Evolutionary conservation across 2,329 filamentous ascomycete genomes (phyloP).

Genomic region (Bipolaris sorokiniana): DNA sequence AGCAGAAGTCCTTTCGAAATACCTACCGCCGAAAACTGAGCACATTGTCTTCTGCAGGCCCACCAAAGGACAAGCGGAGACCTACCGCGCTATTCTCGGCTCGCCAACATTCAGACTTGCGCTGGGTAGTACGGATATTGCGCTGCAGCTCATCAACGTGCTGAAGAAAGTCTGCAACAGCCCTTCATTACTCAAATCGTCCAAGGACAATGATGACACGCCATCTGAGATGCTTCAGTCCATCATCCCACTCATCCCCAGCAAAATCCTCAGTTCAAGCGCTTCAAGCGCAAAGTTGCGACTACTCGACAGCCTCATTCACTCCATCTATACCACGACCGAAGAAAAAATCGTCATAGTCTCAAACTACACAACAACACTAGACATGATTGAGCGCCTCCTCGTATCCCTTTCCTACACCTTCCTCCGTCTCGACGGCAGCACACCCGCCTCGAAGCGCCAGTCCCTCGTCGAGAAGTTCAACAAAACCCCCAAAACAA

Average conservation of each 20-base stretch:
- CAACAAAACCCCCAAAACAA: constrained; percentile 63
- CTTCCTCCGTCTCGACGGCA: constrained; percentile 73
- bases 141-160: constrained; percentile 72
- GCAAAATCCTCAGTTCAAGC: constrained; percentile 61
- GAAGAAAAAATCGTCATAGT: constrained; percentile 75
- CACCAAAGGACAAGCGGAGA: constrained; percentile 63
- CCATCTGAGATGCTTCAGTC: constrained; percentile 54
- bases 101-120: constrained; percentile 68
- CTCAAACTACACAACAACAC: constrained; percentile 76
- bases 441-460: constrained; percentile 67
- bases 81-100: constrained; percentile 68
- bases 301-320: constrained; percentile 69
- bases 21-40: constrained; percentile 70
- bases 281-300: constrained; percentile 70
- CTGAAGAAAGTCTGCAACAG: constrained; percentile 78
- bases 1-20: constrained; percentile 69
- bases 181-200: constrained; percentile 65
- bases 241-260: constrained; percentile 60
- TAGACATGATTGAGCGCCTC: constrained; percentile 69
- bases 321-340: constrained; percentile 65
- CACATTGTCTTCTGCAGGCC: constrained; percentile 71
- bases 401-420: constrained; percentile 65
- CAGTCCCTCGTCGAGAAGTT: constrained; percentile 73
- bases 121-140: constrained; percentile 66
- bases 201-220: constrained; percentile 55